Base-by-base conservation (phyloP, 257 asterid species). In the Nyctanthes arbortristis region DNA sequence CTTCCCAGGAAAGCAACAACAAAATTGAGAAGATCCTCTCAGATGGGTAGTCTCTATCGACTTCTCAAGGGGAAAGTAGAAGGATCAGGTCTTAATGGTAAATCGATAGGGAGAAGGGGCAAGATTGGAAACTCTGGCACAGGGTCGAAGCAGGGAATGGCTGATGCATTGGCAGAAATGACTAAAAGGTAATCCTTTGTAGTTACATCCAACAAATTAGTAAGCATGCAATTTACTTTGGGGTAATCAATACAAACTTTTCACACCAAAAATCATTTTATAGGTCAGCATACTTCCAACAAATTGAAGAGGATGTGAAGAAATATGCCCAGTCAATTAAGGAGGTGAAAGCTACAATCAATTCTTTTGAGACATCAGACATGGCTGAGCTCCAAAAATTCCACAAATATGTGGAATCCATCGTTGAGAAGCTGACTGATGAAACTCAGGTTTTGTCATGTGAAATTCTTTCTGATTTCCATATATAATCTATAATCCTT, bases 81-180 rank as follows among this genome's bases (percentile, higher is more conserved):
- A 83, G 97, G 97, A 31, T 77, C 89, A 1, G 66, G 73, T 62
- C 58, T 68, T 61, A 79, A 83, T 4, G 82, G 78, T 20, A 93
- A 83, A 81, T 65, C 87, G 14, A 55, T 75, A 2, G 80, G 84
- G 4, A 86, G 88, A 64, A 85, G 82, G 69, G 85, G 90, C 58
- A 87, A 79, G 59, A 20, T 71, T 29, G 82, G 87, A 67, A 72
- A 78, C 63, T 40, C 92, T 4, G 5, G 59, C 7, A 1, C 81
- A 0, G 93, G 93, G 29, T 96, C 92, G 18, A 88, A 90, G 77
- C 87, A 84, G 58, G 95, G 97, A 39, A 90, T 90, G 97, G 97
- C 97, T 33, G 98, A 93, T 85, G 98, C 98, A 66, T 82, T 93
- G 60, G 97, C 96, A 34, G 97, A 93, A 80, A 88, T 93, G 91